Conservation (phyloP, 805 yeast species). For the Candida andamanensis region DNA sequence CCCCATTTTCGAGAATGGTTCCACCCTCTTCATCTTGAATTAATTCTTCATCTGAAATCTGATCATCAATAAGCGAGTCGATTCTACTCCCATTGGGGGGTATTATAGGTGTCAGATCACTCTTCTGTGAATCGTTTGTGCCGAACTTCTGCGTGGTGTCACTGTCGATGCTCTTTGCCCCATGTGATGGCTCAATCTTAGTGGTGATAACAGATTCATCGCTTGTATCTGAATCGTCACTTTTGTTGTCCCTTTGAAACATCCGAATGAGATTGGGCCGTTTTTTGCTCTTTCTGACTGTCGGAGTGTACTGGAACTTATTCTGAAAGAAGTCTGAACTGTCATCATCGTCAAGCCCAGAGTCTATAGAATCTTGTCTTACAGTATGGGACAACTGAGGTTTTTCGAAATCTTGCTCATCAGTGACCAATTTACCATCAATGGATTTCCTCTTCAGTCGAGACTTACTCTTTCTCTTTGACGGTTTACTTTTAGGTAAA, state of each 20-base stretch:
- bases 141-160: too few relatives aligned
- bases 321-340: background rate
- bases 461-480: conserved; percentile 3
- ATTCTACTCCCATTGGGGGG: background rate
- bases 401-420: too few relatives aligned
- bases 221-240: conserved; percentile 10
- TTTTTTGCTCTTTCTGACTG: conserved; percentile 8
- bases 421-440: too few relatives aligned
- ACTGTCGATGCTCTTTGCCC: conserved; percentile 1
- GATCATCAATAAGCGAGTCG: background rate
- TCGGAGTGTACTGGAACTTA: conserved; percentile 7
- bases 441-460: conserved; percentile 2
- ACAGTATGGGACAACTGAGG: too few relatives aligned
- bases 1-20: too few relatives aligned
- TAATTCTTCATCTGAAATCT: background rate
- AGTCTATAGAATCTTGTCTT: too few relatives aligned
- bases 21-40: too few relatives aligned
- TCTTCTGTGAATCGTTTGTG: background rate
- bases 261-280: conserved; percentile 8
- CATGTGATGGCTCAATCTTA: conserved; percentile 6
- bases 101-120: conserved; percentile 1
- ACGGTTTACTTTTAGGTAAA: conserved; percentile 1
- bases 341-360: too few relatives aligned
- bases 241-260: conserved; percentile 8
- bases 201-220: conserved; percentile 10